Evolutionary conservation across 306 rosid genomes (phyloP), one percentile per base, ranked within the genome.

Genomic region (Leucaena leucocephala): DNA sequence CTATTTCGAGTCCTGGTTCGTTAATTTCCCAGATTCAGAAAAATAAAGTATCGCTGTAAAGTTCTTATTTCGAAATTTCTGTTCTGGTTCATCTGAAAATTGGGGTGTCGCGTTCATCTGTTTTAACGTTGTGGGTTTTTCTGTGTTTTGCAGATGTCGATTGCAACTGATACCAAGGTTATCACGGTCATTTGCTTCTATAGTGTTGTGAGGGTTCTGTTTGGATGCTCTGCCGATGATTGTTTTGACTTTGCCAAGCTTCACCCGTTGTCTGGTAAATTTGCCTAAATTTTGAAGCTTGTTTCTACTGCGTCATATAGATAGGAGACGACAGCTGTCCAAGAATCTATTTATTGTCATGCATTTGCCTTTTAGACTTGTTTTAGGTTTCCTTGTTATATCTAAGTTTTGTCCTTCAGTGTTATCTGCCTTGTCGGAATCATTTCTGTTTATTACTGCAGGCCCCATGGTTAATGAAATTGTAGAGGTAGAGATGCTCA

Each of bases 181-280:
- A 61, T 86, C 61, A 87, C 88, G 0, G 90, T 87, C 16, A 74
- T 93, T 49, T 88, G 93, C 89, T 93, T 93, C 75, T 93, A 93
- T 63, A 84, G 89, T 76, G 89, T 79, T 22, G 93, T 92, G 14
- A 89, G 72, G 74, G 87, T 82, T 78, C 89, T 93, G 38, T 88
- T 91, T 69, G 98, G 94, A 57, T 89, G 94, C 82, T 89, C 94
- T 54, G 98, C 93, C 6, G 93, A 91, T 71, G 89, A 91, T 42
- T 89, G 87, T 44, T 93, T 91, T 59, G 54, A 91, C 74, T 93
- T 93, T 39, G 90, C 94, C 78, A 88, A 90, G 72, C 83, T 87
- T 62, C 93, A 87, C 78, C 94, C 97, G 12, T 88, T 83, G 65
- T 83, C 96, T 48, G 92, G 92, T 87, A 52, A 17, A 19, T 68